A percentile compares a stretch with the other conserved stretches of the same genome.
Evolutionary conservation across 2,329 filamentous ascomycete genomes (phyloP).

Genomic region (Colletotrichum neosansevieriae): DNA sequence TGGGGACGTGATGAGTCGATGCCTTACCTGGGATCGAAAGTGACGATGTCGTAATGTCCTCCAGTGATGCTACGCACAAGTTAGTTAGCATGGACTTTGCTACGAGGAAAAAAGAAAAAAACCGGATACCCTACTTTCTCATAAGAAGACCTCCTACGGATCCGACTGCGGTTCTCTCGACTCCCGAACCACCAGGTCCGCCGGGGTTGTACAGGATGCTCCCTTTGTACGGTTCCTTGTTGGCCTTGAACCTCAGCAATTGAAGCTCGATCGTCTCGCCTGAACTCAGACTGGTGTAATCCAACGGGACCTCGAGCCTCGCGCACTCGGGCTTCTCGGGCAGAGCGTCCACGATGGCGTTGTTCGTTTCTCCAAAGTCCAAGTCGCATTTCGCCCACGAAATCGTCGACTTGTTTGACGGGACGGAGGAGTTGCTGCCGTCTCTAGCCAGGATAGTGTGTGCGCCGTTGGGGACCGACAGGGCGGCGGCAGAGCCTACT

Average conservation of each 20-base stretch:
- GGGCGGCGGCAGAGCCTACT: neutral
- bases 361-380: neutral
- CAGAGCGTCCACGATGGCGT: neutral
- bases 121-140: neutral
- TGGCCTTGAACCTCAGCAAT: slow-evolving; percentile 30
- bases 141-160: neutral
- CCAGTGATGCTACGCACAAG: slow-evolving; percentile 42
- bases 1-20: neutral
- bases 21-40: slow-evolving; percentile 45
- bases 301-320: slow-evolving; percentile 38
- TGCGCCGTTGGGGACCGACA: neutral
- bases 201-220: slow-evolving; percentile 49
- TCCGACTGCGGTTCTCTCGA: slow-evolving; percentile 32
- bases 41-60: slow-evolving; percentile 44
- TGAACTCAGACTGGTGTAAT: slow-evolving; percentile 37
- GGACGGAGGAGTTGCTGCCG: neutral
- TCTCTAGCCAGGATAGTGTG: neutral
- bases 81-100: neutral
- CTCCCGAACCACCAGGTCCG: slow-evolving; percentile 43
- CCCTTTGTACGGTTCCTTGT: slow-evolving; percentile 43
- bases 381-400: neutral
- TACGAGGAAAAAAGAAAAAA: too few species aligned
- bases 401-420: neutral
- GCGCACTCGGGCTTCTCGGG: slow-evolving; percentile 38
- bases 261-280: slow-evolving; percentile 36